phyloP scores from a whole-genome alignment of 441 rosid species.

The Corymbia calophylla region DNA sequence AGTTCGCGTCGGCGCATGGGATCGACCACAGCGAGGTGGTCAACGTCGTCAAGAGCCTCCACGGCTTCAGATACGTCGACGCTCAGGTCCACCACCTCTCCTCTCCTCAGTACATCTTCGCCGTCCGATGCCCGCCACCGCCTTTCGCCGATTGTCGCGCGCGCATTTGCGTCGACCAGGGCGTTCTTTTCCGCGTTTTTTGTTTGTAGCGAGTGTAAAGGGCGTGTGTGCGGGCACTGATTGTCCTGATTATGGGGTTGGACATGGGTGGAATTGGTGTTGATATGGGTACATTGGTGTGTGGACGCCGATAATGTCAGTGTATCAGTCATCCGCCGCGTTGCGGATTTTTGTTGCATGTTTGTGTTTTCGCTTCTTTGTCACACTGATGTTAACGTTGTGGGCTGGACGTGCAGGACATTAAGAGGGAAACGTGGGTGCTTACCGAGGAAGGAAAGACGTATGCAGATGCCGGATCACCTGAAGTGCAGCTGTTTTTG shows the following conservation, averaged over 20 bases:
- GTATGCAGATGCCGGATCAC: constrained; percentile 69
- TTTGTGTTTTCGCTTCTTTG: not conserved
- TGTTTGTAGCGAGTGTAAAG: not conserved
- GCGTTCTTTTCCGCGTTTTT: not conserved
- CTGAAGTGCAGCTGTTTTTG: constrained; percentile 71
- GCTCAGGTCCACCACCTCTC: constrained; percentile 29
- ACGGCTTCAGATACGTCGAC: constrained; percentile 66
- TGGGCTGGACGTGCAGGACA: constrained; percentile 30
- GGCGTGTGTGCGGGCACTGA: not conserved
- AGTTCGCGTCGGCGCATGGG: constrained; percentile 41
- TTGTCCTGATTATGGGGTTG: not conserved
- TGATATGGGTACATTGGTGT: not conserved
- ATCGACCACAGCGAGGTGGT: constrained; percentile 62
- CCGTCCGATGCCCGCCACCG: not conserved
- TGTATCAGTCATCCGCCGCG: not conserved
- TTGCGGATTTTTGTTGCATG: not conserved
- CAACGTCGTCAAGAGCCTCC: constrained; percentile 78
- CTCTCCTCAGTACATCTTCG: not conserved
- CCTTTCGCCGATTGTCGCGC: not conserved
- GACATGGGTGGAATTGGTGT: not conserved
- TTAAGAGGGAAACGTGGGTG: constrained; percentile 60
- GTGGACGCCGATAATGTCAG: not conserved
- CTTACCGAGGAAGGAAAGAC: constrained; percentile 81
- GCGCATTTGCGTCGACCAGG: not conserved
- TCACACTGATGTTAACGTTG: not conserved